Evolutionary conservation across 2,329 filamentous ascomycete species (phyloP).

Genomic region (Scleromitrula shiraiana): DNA sequence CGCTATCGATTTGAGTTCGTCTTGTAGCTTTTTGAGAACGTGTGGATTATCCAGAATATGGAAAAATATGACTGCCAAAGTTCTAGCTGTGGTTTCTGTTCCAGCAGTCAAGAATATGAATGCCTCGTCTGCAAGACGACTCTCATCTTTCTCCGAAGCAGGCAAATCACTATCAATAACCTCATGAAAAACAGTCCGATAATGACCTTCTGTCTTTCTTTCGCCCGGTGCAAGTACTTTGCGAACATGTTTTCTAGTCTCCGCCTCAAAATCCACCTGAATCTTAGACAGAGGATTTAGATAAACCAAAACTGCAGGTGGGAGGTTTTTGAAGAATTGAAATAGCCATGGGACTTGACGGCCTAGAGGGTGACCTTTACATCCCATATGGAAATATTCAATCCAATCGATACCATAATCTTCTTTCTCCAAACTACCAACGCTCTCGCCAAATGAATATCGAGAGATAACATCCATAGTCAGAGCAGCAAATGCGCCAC

Average conservation of each 20-base stretch:
- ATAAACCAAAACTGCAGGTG: neutral
- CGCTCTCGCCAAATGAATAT: neutral
- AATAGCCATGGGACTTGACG: neutral
- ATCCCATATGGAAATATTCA: neutral
- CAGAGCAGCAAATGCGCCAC: neutral
- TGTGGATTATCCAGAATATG: neutral
- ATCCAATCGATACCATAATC: neutral
- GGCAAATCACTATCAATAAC: neutral
- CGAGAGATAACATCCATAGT: neutral
- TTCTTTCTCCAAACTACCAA: neutral
- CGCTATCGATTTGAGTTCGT: slow-evolving; percentile 1
- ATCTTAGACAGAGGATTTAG: neutral
- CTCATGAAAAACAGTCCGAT: neutral
- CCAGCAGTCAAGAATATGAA: slow-evolving; percentile 1
- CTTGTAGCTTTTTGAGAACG: slow-evolving; percentile 4
- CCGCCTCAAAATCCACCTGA: neutral
- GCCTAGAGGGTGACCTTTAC: neutral
- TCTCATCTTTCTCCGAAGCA: neutral
- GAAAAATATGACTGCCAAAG: neutral
- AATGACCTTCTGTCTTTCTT: neutral
- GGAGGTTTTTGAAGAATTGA: neutral
- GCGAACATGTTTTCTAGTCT: neutral
- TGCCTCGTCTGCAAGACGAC: neutral
- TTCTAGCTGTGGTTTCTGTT: neutral
- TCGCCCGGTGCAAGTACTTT: neutral